Conservation (phyloP, 176 grass and related monocot genomes). For the Typha latifolia region DNA sequence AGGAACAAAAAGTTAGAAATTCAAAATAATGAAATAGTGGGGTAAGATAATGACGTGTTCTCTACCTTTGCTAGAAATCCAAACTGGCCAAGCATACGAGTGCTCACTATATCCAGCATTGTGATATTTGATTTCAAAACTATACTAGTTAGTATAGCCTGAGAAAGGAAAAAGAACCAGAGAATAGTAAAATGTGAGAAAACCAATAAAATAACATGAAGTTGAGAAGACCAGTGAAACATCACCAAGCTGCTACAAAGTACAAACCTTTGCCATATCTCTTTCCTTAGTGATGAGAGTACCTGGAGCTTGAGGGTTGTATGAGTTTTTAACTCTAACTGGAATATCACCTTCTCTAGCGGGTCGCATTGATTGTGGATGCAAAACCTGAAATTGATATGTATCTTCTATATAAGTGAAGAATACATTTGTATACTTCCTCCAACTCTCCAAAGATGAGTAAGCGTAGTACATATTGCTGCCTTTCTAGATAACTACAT, state of each 20-base stretch:
- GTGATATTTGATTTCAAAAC: conserved; percentile 94
- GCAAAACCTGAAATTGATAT: conserved; percentile 51
- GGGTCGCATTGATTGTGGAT: conserved; percentile 91
- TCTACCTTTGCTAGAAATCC: conserved; percentile 87
- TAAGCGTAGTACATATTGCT: neutral
- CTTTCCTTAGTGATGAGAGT: conserved; percentile 84
- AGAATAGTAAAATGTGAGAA: neutral
- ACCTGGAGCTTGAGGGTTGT: conserved; percentile 87
- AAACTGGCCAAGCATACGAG: conserved; percentile 92
- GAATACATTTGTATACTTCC: neutral
- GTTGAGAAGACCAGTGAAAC: conserved; percentile 1
- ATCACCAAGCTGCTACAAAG: conserved; percentile 16
- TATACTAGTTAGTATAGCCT: conserved; percentile 90
- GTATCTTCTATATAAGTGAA: neutral
- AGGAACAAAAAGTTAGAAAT: conserved; percentile 7
- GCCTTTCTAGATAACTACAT: neutral
- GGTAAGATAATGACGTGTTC: neutral
- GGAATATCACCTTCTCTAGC: conserved; percentile 90
- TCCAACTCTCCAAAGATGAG: no score
- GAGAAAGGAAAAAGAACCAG: conserved; percentile 9
- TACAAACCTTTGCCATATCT: conserved; percentile 75
- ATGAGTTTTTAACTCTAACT: conserved; percentile 96
- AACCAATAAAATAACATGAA: neutral
- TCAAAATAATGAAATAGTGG: neutral
- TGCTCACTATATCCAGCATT: conserved; percentile 94